A percentile compares a stretch with the other conserved stretches of the same genome.
phyloP scores from a whole-genome alignment of 106 monocot species.

The Allium sativum region DNA sequence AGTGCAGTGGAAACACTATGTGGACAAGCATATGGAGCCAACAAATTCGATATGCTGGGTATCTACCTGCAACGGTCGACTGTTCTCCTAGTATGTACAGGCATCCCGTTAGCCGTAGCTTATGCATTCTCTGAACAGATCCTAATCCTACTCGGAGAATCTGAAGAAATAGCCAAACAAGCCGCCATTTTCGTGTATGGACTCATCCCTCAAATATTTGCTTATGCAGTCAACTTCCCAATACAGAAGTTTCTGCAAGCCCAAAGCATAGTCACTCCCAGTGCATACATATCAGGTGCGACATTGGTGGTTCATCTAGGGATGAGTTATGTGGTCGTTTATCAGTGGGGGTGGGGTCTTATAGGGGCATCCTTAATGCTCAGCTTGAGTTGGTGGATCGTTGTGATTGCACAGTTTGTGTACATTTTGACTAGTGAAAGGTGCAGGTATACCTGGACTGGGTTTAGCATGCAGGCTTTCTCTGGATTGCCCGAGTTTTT shows the following conservation, averaged over 20 bases:
- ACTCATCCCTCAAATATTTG: slow-evolving; percentile 90
- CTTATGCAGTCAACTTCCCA: slow-evolving; percentile 85
- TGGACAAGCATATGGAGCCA: slow-evolving; percentile 78
- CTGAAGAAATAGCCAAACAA: slow-evolving; percentile 49
- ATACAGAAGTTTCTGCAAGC: slow-evolving; percentile 88
- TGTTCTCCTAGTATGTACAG: slow-evolving; percentile 51
- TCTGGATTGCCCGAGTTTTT: slow-evolving; percentile 38
- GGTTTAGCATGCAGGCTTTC: slow-evolving; percentile 48
- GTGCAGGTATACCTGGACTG: slow-evolving; percentile 51
- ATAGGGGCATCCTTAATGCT: slow-evolving; percentile 67
- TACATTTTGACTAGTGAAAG: slow-evolving; percentile 41
- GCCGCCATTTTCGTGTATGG: slow-evolving; percentile 70
- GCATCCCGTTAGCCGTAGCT: slow-evolving; percentile 45
- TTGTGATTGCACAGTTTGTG: slow-evolving; percentile 48
- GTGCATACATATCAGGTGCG: slow-evolving; percentile 48
- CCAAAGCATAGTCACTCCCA: slow-evolving; percentile 83
- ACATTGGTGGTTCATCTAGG: slow-evolving; percentile 37
- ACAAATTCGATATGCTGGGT: slow-evolving; percentile 72
- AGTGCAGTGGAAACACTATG: slow-evolving; percentile 90
- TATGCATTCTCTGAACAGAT: slow-evolving; percentile 57
- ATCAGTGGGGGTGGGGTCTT: slow-evolving; percentile 42
- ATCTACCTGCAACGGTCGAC: slow-evolving; percentile 75
- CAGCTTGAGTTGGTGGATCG: slow-evolving; percentile 58
- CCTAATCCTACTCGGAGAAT: slow-evolving; percentile 54
- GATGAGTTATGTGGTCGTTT: slow-evolving; percentile 53